Conservation (phyloP, 108 stramenopile species). For the Cylindrotheca fusiformis region DNA sequence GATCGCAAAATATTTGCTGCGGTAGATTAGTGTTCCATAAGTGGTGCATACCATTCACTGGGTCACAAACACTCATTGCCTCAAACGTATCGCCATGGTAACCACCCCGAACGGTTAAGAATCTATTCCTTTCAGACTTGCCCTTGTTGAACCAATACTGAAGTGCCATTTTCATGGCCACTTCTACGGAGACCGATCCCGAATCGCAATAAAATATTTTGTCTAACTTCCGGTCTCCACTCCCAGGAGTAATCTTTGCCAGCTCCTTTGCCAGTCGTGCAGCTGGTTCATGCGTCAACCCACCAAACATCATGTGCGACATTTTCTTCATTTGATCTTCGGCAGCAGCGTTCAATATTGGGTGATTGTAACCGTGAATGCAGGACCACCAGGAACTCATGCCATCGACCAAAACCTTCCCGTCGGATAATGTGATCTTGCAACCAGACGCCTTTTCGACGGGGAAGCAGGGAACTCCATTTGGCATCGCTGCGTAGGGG, state of each 20-base stretch:
- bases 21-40: constrained; percentile 51
- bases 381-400: constrained; percentile 90
- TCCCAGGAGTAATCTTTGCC: constrained; percentile 24
- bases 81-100: constrained; percentile 92
- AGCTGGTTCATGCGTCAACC: constrained; percentile 79
- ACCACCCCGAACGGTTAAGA: constrained; percentile 70
- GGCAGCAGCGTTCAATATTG: constrained; percentile 63
- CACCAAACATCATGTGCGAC: constrained; percentile 93
- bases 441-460: constrained; percentile 55
- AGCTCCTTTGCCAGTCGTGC: constrained; percentile 54
- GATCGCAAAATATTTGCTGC: constrained; percentile 54
- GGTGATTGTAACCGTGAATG: constrained; percentile 82
- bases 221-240: constrained; percentile 32
- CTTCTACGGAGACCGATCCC: constrained; percentile 79
- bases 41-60: constrained; percentile 82
- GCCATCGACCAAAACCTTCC: constrained; percentile 69
- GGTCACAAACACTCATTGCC: constrained; percentile 89
- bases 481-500: constrained; percentile 81
- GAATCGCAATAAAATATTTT: constrained; percentile 81
- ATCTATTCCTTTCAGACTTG: constrained; percentile 41
- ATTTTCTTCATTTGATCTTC: constrained; percentile 55
- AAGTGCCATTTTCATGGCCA: constrained; percentile 91
- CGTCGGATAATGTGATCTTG: constrained; percentile 58
- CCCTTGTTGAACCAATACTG: constrained; percentile 69
- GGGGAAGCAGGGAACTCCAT: constrained; percentile 57